Base-by-base conservation (phyloP, 2,329 filamentous ascomycete genomes). In the Magnaporthiopsis rhizophila region DNA sequence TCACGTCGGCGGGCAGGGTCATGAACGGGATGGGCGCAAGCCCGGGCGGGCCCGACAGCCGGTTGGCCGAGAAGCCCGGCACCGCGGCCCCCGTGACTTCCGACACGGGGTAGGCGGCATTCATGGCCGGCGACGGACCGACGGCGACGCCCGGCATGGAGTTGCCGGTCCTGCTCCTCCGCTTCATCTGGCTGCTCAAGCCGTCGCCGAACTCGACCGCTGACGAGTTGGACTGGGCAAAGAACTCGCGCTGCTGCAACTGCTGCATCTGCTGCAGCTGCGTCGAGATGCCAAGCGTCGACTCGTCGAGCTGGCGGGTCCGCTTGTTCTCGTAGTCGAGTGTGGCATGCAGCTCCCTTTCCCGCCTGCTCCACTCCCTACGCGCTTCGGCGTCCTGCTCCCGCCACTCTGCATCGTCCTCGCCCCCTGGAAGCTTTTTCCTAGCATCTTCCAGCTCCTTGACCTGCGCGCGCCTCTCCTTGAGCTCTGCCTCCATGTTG, bases 391-490 rank as follows among this genome's bases (percentile, higher is more conserved):
- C 74, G 62, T 86, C 81, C 64, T 76, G 78, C 63, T 82, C 79
- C 63, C 79, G 78, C 80, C 79, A 82, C 66, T 80, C 81, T 18
- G 86, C 83, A 53, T 86, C 86, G 59, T 85, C 81, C 64, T 86
- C 81, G n/a, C 80, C 83, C 21, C 83, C 86, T 2, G 85, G 83
- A 15, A 86, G 80, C 64, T 82, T 84, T 73, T 89, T 89, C 62
- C 86, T 79, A 68, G 89, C 84, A 65, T 88, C 86, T 72, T 95
- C 91, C 32, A 92, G 81, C 62, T 87, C 83, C 72, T 91, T 91
- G 68, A 94, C 85, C 68, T 89, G 85, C 30, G 80, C 79, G n/a
- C 86, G 84, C 69, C 89, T 90, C 66, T 90, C 83, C 68, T 86
- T 88, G 34, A 95, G 82, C 67, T 91, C 88, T 11, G 89, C 83